These are phyloP conservation scores for Suhomyces terraborum DNA, from an alignment of 1,139 yeast species.

Conservation along the genomic window DNA sequence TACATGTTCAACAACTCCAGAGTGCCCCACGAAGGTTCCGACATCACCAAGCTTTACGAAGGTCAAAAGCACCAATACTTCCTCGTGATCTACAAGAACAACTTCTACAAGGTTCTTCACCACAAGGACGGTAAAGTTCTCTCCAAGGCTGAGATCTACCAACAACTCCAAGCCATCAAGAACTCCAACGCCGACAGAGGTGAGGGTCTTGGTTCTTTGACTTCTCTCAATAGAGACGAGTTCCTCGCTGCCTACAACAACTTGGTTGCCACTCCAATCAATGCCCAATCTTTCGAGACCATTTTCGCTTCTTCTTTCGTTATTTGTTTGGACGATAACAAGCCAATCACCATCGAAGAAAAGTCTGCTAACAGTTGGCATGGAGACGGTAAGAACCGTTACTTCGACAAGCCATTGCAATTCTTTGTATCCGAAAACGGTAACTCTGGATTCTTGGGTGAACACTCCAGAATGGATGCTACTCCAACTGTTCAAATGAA, in stretches of 20 bases:
- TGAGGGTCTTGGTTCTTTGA: conserved; percentile 72
- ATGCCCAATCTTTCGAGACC: conserved; percentile 59
- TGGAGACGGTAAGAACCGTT: conserved; percentile 89
- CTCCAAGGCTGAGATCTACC: conserved; percentile 63
- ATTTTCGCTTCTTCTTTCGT: conserved; percentile 82
- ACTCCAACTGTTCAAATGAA: conserved; percentile 91
- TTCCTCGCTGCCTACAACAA: conserved; percentile 67
- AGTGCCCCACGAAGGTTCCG: conserved; percentile 64
- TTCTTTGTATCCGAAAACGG: conserved; percentile 83
- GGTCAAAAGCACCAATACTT: conserved; percentile 66
- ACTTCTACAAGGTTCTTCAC: conserved; percentile 79
- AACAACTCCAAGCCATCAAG: conserved; percentile 61
- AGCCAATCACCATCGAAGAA: conserved; percentile 80
- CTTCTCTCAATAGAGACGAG: conserved; percentile 84
- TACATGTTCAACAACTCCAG: conserved; percentile 91
- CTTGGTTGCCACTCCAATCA: conserved; percentile 58
- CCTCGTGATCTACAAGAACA: conserved; percentile 72
- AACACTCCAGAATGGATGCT: conserved; percentile 98
- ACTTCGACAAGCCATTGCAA: conserved; percentile 90
- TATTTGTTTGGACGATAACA: conserved; percentile 71
- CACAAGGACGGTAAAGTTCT: conserved; percentile 59
- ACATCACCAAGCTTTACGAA: conserved; percentile 54
- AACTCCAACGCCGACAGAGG: conserved; percentile 42
- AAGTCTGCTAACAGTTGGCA: conserved; percentile 91
- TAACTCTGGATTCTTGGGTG: conserved; percentile 90